Conservation (phyloP, 371 early-diverging fungal genomes). For the Mortierella sp. region DNA sequence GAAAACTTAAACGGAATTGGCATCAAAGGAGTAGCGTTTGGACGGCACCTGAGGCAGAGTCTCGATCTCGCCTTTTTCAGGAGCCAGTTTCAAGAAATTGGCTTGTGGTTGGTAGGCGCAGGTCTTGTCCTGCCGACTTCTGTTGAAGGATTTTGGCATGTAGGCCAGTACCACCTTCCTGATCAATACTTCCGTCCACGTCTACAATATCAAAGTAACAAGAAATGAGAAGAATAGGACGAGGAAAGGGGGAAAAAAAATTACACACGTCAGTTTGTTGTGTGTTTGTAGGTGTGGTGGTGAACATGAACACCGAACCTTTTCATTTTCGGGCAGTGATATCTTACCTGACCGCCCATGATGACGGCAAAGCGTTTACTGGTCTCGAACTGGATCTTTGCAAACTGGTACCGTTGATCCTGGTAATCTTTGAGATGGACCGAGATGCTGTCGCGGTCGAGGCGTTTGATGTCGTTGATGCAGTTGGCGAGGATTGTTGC, state of each 20-base stretch:
- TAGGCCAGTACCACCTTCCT: slow-evolving; percentile 34
- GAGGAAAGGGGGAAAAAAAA: background rate
- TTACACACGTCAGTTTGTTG: too few relatives aligned
- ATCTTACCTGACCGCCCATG: slow-evolving; percentile 33
- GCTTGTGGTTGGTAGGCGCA: slow-evolving; percentile 39
- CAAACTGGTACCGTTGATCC: slow-evolving; percentile 30
- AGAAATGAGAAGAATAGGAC: background rate
- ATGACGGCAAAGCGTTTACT: slow-evolving; percentile 35
- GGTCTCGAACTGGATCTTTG: slow-evolving; percentile 31
- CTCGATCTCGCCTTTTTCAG: slow-evolving; percentile 22
- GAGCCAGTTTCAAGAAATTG: slow-evolving; percentile 28
- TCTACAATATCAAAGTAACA: slow-evolving; percentile 6
- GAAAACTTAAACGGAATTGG: background rate
- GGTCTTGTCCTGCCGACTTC: slow-evolving; percentile 31
- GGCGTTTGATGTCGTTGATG: slow-evolving; percentile 21
- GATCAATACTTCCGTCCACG: slow-evolving; percentile 30
- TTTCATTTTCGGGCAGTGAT: background rate
- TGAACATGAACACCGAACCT: too few relatives aligned
- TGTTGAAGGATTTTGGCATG: slow-evolving; percentile 36
- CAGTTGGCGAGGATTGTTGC: slow-evolving; percentile 42
- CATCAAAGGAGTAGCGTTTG: slow-evolving; percentile 23
- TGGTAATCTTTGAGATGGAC: slow-evolving; percentile 27
- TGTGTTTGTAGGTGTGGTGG: too few relatives aligned
- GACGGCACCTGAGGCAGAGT: slow-evolving; percentile 36
- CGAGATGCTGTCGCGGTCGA: slow-evolving; percentile 8